Conservation (phyloP, 495 filamentous ascomycete species). For the Hypoxylon lienhwacheense region DNA sequence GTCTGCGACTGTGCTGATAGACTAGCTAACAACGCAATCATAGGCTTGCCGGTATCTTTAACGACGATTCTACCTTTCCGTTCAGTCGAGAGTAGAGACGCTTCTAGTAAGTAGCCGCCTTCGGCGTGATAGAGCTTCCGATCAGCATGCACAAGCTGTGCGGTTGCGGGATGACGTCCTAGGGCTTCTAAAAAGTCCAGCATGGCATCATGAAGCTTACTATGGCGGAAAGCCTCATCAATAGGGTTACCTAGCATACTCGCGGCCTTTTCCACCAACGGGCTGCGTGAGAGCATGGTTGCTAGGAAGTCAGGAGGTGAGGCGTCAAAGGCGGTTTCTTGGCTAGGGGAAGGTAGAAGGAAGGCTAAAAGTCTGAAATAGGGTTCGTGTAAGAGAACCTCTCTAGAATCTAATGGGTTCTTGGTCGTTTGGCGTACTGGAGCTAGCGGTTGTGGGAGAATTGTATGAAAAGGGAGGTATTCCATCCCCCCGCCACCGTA, state of each 20-base stretch:
- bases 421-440: not conserved
- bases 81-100: not conserved
- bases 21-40: constrained; percentile 11
- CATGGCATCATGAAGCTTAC: constrained; percentile 23
- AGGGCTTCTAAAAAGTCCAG: constrained; percentile 39
- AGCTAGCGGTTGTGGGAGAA: not conserved
- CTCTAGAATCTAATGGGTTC: not conserved
- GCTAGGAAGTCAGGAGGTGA: constrained; percentile 19
- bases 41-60: constrained; percentile 22
- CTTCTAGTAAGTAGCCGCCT: constrained; percentile 13
- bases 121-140: constrained; percentile 27
- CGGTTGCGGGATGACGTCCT: constrained; percentile 22
- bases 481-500: constrained; percentile 13
- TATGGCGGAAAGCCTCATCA: constrained; percentile 31
- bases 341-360: constrained; percentile 9
- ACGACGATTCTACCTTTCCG: constrained; percentile 2
- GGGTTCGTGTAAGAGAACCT: not conserved
- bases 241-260: constrained; percentile 38
- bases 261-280: constrained; percentile 35
- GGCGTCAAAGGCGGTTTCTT: constrained; percentile 14
- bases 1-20: constrained; percentile 17
- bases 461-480: not conserved
- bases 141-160: constrained; percentile 12
- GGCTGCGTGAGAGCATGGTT: constrained; percentile 40
- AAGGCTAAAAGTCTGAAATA: constrained; percentile 18